These are phyloP conservation scores for Penicillium sp. DNA, from an alignment of 2,329 filamentous ascomycete species.

Conservation along the genomic window DNA sequence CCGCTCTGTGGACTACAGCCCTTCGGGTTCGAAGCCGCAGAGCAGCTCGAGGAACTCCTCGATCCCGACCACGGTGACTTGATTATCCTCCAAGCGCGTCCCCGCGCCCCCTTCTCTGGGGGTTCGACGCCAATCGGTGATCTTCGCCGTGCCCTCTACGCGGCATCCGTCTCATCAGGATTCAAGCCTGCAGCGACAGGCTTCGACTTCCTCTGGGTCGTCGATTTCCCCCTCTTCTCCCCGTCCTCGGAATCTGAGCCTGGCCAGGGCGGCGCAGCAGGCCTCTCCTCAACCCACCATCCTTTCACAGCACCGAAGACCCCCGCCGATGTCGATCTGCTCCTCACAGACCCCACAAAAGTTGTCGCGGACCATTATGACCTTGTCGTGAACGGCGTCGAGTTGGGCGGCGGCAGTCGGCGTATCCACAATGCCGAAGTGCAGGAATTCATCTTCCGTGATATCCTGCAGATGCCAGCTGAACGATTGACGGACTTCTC, in stretches of 20 bases:
- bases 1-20: conserved; percentile 76
- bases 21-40: conserved; percentile 71
- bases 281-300: conserved; percentile 86
- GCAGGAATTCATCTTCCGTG: conserved; percentile 80
- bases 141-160: conserved; percentile 70
- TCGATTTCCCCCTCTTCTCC: conserved; percentile 89
- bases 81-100: conserved; percentile 77
- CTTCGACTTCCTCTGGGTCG: conserved; percentile 81
- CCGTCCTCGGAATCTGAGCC: conserved; percentile 65
- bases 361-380: conserved; percentile 90
- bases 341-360: conserved; percentile 69
- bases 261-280: conserved; percentile 78
- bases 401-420: conserved; percentile 88
- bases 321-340: conserved; percentile 69
- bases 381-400: conserved; percentile 90
- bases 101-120: conserved; percentile 64
- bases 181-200: conserved; percentile 54
- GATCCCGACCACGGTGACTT: conserved; percentile 71
- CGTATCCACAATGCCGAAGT: conserved; percentile 84
- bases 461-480: conserved; percentile 77
- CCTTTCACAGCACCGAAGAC: conserved; percentile 89
- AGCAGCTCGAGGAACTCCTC: conserved; percentile 56
- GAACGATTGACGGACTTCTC: conserved; percentile 76
- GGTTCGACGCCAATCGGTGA: conserved; percentile 74
- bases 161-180: conserved; percentile 64